Evolutionary conservation across 2,329 filamentous ascomycete genomes (phyloP), one percentile per base, ranked within the genome.

Genomic region (Microascus cirrosus): DNA sequence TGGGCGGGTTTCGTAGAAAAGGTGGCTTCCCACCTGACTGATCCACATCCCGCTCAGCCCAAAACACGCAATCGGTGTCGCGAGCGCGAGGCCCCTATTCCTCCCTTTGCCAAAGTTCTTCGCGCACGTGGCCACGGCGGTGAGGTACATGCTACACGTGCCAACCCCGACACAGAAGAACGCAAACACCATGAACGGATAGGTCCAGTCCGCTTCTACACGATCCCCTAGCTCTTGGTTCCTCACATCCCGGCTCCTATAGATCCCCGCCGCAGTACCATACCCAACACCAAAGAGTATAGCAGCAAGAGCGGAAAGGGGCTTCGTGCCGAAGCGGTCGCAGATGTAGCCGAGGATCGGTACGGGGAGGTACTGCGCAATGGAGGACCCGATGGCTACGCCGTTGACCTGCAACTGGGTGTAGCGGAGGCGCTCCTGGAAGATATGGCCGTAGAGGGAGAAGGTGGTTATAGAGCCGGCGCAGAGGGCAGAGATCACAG

Each of bases 41-140:
- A 94, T 80, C 89, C 94, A 95, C 87, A 99, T 93, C 54, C 92
- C 91, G 67, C 92, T 96, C 59, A 99, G 72, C 0, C 94, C 94
- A 69, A 96, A 96, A 7, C 89, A 87, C 0, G 94, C 90, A 69
- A 97, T 96, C 1, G 94, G 94, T 60, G 90, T 79, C 1, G 93
- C 92, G 58, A 99, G 78, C 60, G 95, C 93, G 55, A 99, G 74
- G 0, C 94, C 94, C 65, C 93, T 87, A 66, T 95, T 86, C 66
- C 86, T 89, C 3, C 91, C 90, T 60, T 87, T 85, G 54, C 92
- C 92, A 73, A 97, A 99, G 73, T 97, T 99, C 83, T 99, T 99
- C 39, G 94, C 94, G 67, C 91, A 96, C 0, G 93, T 95, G 7
- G 93, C 93, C n/a, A 99, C 87, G 1, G 90, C 87, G 55, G 86